Base-by-base conservation (phyloP, 108 stramenopile species). In the Aurantiochytrium sp. region DNA sequence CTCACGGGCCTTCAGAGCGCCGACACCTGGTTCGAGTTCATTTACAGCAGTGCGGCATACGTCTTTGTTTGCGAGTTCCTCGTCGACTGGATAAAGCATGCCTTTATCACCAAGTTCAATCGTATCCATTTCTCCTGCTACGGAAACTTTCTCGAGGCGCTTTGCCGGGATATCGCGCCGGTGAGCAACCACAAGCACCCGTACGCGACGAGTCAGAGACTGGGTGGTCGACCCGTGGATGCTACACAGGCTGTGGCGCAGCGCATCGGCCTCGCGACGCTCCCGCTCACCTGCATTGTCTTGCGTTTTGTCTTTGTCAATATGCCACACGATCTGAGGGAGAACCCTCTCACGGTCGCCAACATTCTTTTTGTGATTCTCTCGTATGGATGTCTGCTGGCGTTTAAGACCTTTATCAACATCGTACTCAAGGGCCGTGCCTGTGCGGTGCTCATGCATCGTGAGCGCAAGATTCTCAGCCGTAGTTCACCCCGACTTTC, bases 91-190 rank as follows among this genome's bases (percentile, higher is more conserved):
- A 94, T 98, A 88, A 99, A 99, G 92, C 97, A 97, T 90, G 92
- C 95, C 8, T 98, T 98, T 94, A 98, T 98, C 64, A 97, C 96
- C 90, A 98, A 99, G 89, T 98, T 98, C 93, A 98, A 99, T 92
- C 91, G 93, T 69, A 94, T 99, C 76, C 92, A 96, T 58, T 94
- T 95, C 88, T 71, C 87, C 14, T 93, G 95, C 6, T 99, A 97
- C 90, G 89, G 91, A 51, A 96, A 97, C 88, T 97, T 96, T 89
- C 94, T 92, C 29, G 93, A 96, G 21, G 87, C 97, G 47, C 93
- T 99, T 6, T 95, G 96, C 14, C 95, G 96, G 10, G 98, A 98
- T 72, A 92, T 97, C 19, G 60, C 73, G 21, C 73, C 73, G 21
- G 73, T 83, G 23, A 44, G 73, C 6, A 83, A 83, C 51, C 44